Percentiles rank a stretch among this genome's conserved stretches.
phyloP scores from a whole-genome alignment of 495 filamentous ascomycete species.

The Penicillium ucsense region DNA sequence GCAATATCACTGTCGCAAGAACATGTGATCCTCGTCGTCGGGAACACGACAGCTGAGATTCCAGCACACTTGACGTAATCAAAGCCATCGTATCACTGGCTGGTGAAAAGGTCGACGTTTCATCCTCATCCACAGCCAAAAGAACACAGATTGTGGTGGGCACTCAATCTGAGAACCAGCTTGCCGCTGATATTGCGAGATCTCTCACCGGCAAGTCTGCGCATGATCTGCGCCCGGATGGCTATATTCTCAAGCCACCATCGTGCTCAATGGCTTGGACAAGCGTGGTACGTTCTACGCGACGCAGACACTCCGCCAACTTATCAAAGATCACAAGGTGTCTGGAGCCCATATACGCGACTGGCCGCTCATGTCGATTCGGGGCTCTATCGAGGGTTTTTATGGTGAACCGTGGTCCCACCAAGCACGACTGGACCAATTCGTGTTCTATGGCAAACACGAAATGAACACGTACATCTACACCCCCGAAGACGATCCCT shows the following conservation, averaged over 20 bases:
- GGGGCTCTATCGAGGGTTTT: slow-evolving; percentile 12
- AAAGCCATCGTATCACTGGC: slow-evolving; percentile 3
- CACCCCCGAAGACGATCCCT: slow-evolving; percentile 9
- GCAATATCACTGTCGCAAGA: slow-evolving; percentile 1
- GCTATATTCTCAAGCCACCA: slow-evolving; percentile 8
- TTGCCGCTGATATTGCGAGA: slow-evolving; percentile 1
- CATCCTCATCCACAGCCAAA: not conserved
- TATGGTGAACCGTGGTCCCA: slow-evolving; percentile 12
- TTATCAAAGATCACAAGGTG: not conserved
- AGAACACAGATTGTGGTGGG: slow-evolving; percentile 10
- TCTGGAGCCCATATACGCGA: slow-evolving; percentile 8
- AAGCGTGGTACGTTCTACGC: slow-evolving; percentile 11
- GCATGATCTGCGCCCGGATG: slow-evolving; percentile 5
- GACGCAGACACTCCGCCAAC: slow-evolving; percentile 9
- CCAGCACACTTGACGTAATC: slow-evolving; percentile 5
- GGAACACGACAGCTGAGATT: slow-evolving; percentile 6
- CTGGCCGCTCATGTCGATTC: slow-evolving; percentile 12
- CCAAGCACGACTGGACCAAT: slow-evolving; percentile 10
- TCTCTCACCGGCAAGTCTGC: slow-evolving; percentile 6
- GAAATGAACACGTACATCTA: slow-evolving; percentile 14
- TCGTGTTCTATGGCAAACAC: slow-evolving; percentile 9
- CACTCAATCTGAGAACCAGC: not conserved
- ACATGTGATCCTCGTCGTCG: slow-evolving; percentile 6
- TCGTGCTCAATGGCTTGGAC: slow-evolving; percentile 11
- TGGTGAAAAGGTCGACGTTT: slow-evolving; percentile 2